Percentiles rank a stretch among this genome's conserved stretches.
Evolutionary conservation across 139 green algal species (phyloP).

Genomic region (Tetradesmus lagerheimii): DNA sequence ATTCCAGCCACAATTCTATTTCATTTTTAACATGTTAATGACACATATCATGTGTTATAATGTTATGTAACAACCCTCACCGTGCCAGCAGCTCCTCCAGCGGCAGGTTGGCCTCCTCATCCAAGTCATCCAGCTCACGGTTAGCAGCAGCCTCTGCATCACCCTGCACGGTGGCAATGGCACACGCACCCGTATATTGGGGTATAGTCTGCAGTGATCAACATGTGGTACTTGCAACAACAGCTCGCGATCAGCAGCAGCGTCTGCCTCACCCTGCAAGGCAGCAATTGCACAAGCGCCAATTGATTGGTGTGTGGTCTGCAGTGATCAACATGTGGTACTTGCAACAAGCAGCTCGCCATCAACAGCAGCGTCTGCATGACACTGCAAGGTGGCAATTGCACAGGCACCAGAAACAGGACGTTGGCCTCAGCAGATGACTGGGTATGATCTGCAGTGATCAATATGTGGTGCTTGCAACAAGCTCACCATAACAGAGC

Average conservation of each 20-base stretch:
- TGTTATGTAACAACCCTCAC: constrained; percentile 61
- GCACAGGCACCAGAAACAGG: neutral
- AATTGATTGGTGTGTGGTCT: no score
- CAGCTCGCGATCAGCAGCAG: neutral
- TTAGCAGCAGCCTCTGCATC: constrained; percentile 17
- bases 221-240: no score
- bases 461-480: no score
- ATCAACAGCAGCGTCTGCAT: constrained; percentile 1
- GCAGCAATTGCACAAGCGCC: no score
- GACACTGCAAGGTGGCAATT: constrained; percentile 36
- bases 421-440: neutral
- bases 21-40: neutral
- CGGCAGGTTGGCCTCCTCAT: constrained; percentile 86
- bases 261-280: neutral
- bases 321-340: no score
- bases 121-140: constrained; percentile 81
- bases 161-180: constrained; percentile 18
- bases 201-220: no score
- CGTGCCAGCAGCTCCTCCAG: constrained; percentile 88
- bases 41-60: no score
- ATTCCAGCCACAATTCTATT: neutral
- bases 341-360: constrained; percentile 71
- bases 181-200: no score
- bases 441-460: no score
- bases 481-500: neutral